Evolutionary conservation across 192 early-diverging fungal genomes (phyloP).

Genomic region (Backusella mclennaniae): DNA sequence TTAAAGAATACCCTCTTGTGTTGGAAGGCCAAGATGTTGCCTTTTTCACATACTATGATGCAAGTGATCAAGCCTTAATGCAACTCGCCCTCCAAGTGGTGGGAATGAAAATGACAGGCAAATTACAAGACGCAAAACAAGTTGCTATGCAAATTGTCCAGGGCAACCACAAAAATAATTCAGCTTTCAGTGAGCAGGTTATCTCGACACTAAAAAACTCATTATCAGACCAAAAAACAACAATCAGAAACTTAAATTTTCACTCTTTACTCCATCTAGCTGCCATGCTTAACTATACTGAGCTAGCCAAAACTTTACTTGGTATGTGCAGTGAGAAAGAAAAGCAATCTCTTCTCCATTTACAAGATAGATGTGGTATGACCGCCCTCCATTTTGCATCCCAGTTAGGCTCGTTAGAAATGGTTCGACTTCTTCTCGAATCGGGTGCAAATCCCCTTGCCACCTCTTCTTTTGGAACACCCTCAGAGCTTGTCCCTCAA

Average conservation of each 20-base stretch:
- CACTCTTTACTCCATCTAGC: conserved; percentile 68
- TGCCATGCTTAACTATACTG: conserved; percentile 56
- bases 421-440: conserved; percentile 54
- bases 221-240: background rate
- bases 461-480: background rate
- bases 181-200: background rate
- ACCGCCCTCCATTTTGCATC: conserved; percentile 74
- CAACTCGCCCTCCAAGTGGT: conserved; percentile 86
- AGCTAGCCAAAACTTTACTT: conserved; percentile 43
- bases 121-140: conserved; percentile 70
- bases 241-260: conserved; percentile 29
- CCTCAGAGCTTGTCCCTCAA: background rate
- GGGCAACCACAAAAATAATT: background rate
- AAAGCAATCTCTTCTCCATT: conserved; percentile 34
- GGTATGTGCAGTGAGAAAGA: conserved; percentile 1
- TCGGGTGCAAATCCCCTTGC: conserved; percentile 32
- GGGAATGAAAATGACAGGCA: conserved; percentile 79
- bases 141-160: conserved; percentile 63
- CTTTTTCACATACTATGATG: conserved; percentile 36
- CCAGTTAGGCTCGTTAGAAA: conserved; percentile 45
- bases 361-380: conserved; percentile 62
- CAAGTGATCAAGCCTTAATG: conserved; percentile 82
- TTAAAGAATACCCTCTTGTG: conserved; percentile 42
- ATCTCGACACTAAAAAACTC: background rate
- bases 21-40: conserved; percentile 22